Conservation (phyloP, 768 basidiomycete species). For the Neoboletus subvelutipes region DNA sequence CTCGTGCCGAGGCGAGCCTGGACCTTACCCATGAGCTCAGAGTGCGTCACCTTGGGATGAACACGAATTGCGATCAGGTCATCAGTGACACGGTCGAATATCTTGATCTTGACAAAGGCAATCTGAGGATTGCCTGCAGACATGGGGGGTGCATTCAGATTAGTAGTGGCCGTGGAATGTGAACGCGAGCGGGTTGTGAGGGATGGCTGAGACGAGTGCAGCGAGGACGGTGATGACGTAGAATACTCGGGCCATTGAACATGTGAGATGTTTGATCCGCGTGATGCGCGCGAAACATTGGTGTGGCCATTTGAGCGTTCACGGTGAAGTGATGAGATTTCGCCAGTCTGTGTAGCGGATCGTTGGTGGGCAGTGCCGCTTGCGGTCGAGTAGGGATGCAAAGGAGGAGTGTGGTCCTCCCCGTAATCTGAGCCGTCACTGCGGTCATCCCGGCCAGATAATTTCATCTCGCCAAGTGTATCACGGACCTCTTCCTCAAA, state of each 20-base stretch:
- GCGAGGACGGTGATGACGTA: slow-evolving; percentile 47
- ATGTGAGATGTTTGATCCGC: slow-evolving; percentile 28
- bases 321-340: slow-evolving; percentile 31
- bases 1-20: slow-evolving; percentile 80
- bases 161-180: slow-evolving; percentile 49
- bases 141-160: slow-evolving; percentile 65
- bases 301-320: slow-evolving; percentile 33
- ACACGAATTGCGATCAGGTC: slow-evolving; percentile 97
- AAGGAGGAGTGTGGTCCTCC: slow-evolving; percentile 40
- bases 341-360: slow-evolving; percentile 40
- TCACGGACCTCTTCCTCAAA: slow-evolving; percentile 47
- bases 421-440: slow-evolving; percentile 71
- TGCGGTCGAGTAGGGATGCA: slow-evolving; percentile 43
- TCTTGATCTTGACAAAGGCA: slow-evolving; percentile 97
- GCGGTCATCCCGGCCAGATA: slow-evolving; percentile 46
- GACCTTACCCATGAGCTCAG: slow-evolving; percentile 89
- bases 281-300: slow-evolving; percentile 29
- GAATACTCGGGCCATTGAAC: slow-evolving; percentile 29
- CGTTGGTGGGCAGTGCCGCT: slow-evolving; percentile 40
- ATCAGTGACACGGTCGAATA: slow-evolving; percentile 90
- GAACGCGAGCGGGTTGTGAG: slow-evolving; percentile 56
- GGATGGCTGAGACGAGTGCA: slow-evolving; percentile 53
- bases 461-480: slow-evolving; percentile 46
- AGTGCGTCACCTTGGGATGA: slow-evolving; percentile 84
- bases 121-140: slow-evolving; percentile 77